Base-by-base conservation (phyloP, 345 rosid species). In the Dimocarpus longan region DNA sequence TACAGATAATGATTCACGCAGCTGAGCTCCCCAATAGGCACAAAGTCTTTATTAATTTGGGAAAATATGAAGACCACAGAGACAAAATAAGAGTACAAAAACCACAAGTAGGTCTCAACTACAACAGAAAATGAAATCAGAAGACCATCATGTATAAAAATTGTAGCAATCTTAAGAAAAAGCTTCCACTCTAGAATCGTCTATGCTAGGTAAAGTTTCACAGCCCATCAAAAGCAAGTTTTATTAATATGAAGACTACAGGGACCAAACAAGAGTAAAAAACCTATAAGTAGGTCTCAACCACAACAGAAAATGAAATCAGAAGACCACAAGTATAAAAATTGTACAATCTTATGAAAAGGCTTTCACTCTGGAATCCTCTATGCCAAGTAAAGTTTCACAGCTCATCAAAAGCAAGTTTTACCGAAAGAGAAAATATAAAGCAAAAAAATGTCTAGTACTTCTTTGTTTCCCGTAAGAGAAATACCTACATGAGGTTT, bases 31-130 rank as follows among this genome's bases (percentile, higher is more conserved):
- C n/a, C n/a, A n/a, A n/a, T 52, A 50, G 13, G 54, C 54, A 50
- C 15, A 3, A 50, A 50, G 54, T 12, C 56, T 13, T 50, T 50
- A 1, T 50, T 50, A 50, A 13, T 5, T 50, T 52, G 57, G 57
- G n/a, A 44, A 63, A 10, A 75, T 48, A 74, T 24, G 24, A 74
- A 16, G 44, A 40, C 54, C 21, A 43, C 46, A 68, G 37, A 74
- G 19, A 44, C n/a, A 54, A 26, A 62, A 16, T 5, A 75, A 26
- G 24, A 65, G 19, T 6, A 28, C 10, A 75, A 65, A 44, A 44
- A 75, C 67, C 21, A 13, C 10, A 3, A 32, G 16, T 19, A 19
- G 28, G 5, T 56, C 40, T 46, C 11, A 71, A 9, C 22, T 26
- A 60, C 21, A 74, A 42, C 54, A 42, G n/a, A 65, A 28, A 65